phyloP scores from a whole-genome alignment of 148 eudicot species.

The Rhododendron mucronatum region DNA sequence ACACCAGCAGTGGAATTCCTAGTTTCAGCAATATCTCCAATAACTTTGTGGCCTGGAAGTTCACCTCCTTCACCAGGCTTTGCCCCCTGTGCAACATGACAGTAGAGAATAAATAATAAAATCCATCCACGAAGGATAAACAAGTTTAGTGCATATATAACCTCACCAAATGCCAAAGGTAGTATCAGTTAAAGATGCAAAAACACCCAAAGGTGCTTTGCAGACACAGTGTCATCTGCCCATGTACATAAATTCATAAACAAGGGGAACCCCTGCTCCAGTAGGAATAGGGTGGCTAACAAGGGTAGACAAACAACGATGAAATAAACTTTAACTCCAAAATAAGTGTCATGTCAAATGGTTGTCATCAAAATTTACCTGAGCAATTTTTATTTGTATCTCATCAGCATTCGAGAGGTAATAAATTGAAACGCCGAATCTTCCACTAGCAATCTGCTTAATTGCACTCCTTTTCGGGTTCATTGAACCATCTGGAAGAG shows the following conservation, averaged over 20 bases:
- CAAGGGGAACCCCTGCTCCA: slow-evolving; percentile 61
- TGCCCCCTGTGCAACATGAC: slow-evolving; percentile 59
- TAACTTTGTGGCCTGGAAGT: slow-evolving; percentile 98
- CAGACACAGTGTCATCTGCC: slow-evolving; percentile 65
- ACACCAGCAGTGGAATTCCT: slow-evolving; percentile 98
- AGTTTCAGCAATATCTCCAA: slow-evolving; percentile 92
- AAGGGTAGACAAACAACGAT: slow-evolving; percentile 17
- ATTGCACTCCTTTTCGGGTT: slow-evolving; percentile 91
- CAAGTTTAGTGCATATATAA: slow-evolving; percentile 26
- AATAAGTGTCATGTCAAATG: neutral
- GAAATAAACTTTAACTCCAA: neutral
- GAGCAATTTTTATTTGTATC: slow-evolving; percentile 98
- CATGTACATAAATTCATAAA: slow-evolving; percentile 75
- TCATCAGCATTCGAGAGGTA: slow-evolving; percentile 99
- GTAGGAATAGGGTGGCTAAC: slow-evolving; percentile 23
- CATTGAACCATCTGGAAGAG: slow-evolving; percentile 84
- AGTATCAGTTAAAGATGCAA: slow-evolving; percentile 65
- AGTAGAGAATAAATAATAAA: slow-evolving; percentile 6
- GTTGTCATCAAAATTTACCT: slow-evolving; percentile 41
- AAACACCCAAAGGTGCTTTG: slow-evolving; percentile 59
- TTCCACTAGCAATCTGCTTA: slow-evolving; percentile 99
- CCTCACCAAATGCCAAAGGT: slow-evolving; percentile 70
- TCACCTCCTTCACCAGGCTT: slow-evolving; percentile 99
- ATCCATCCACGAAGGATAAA: slow-evolving; percentile 4
- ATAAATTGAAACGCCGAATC: slow-evolving; percentile 97